A percentile compares a stretch with the other conserved stretches of the same genome.
Evolutionary conservation across 768 basidiomycete genomes (phyloP).

Genomic region (Boletus pseudo-olivaceus): DNA sequence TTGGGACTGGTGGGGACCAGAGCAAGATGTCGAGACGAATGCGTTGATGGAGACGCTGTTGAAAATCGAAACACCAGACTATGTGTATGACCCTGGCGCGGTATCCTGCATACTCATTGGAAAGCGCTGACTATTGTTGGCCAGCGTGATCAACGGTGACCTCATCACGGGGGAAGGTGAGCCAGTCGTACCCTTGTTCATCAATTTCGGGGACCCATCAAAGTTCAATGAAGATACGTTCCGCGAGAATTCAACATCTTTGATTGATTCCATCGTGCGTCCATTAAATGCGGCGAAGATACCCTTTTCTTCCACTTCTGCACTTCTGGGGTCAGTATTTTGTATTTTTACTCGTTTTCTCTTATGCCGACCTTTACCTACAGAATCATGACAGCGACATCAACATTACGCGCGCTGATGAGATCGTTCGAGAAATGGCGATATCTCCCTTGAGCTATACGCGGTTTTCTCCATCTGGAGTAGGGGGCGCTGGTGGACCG

Average conservation of each 20-base stretch:
- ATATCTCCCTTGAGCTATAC: conserved; percentile 62
- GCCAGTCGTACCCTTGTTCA: background rate
- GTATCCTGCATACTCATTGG: background rate
- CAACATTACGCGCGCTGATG: conserved; percentile 68
- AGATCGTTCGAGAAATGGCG: conserved; percentile 58
- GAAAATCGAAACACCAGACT: conserved; percentile 59
- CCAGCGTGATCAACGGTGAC: conserved; percentile 69
- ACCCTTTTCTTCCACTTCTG: conserved; percentile 68
- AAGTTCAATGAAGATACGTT: conserved; percentile 49
- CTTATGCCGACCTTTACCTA: background rate
- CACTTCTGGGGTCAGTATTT: conserved; percentile 56
- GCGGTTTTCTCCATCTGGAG: conserved; percentile 51
- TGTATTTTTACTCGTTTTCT: background rate
- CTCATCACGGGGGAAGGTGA: conserved; percentile 69
- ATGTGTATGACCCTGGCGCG: conserved; percentile 45
- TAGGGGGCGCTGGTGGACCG: conserved; percentile 62
- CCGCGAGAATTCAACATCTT: conserved; percentile 59
- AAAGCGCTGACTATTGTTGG: conserved; percentile 1
- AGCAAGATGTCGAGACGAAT: conserved; percentile 63
- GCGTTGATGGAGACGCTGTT: conserved; percentile 56
- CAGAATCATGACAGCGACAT: conserved; percentile 73
- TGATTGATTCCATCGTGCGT: conserved; percentile 61
- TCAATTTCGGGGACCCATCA: background rate
- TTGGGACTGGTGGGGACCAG: conserved; percentile 63
- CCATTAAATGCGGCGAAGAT: conserved; percentile 55